Evolutionary conservation across 2,329 filamentous ascomycete genomes (phyloP).

Genomic region (Blumeria hordei): DNA sequence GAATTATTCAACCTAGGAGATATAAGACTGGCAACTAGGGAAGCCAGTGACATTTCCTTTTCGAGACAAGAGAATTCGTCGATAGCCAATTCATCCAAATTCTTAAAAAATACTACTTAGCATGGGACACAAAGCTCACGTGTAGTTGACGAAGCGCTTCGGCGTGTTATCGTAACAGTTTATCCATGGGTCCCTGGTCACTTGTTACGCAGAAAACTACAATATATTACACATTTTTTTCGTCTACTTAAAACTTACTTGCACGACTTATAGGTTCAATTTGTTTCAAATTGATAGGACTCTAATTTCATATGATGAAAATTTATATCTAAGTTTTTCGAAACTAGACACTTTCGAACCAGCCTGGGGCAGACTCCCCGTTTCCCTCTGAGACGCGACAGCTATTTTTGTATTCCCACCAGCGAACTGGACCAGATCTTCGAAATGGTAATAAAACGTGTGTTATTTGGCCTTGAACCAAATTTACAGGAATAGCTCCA

Average conservation of each 20-base stretch:
- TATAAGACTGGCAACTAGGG: conserved; percentile 27
- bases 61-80: conserved; percentile 5
- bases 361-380: conserved; percentile 6
- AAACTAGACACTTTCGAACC: conserved; percentile 2
- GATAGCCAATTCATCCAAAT: too few relatives aligned
- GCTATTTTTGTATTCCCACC: conserved; percentile 24
- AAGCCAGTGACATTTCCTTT: conserved; percentile 31
- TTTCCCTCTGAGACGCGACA: conserved; percentile 19
- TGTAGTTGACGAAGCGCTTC: too few relatives aligned
- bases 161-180: too few relatives aligned
- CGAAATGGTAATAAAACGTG: conserved; percentile 46
- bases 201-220: too few relatives aligned
- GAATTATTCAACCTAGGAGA: conserved; percentile 17
- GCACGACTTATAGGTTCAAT: too few relatives aligned
- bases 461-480: conserved; percentile 54
- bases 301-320: too few relatives aligned
- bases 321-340: not conserved
- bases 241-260: too few relatives aligned
- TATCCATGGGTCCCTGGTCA: too few relatives aligned
- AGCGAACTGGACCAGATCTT: conserved; percentile 30
- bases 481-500: conserved; percentile 52
- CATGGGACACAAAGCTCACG: too few relatives aligned
- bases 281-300: too few relatives aligned
- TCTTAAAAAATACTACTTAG: too few relatives aligned
- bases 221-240: too few relatives aligned